Base-by-base conservation (phyloP, 2,329 filamentous ascomycete species). In the Talaromyces sp. region DNA sequence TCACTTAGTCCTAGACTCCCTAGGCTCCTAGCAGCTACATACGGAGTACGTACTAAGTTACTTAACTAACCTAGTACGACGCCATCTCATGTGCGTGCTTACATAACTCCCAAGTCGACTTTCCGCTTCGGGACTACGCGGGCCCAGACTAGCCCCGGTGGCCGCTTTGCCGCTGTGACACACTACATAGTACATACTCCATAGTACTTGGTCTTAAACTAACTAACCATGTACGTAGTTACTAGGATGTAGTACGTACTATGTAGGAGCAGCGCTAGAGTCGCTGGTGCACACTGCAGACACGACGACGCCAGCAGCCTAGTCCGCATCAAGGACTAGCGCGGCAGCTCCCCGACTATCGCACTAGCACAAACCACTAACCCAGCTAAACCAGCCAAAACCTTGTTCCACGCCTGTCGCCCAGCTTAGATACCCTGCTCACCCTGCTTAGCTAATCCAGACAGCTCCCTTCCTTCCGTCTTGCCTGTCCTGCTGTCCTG, bases 341-440 rank as follows among this genome's bases (percentile, higher is more conserved):
- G 37, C 14, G 28, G 28, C 28, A 3, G 3, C 3, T 28, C 28
- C 28, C 28, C 28, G 3, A 3, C 28, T 6, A 6, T n/a, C 35
- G n/a, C 16, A 3, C 46, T 33, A 54, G 48, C 48, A 18, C 28
- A 21, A 21, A 5, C 33, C 54, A 28, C 33, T 56, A 56, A 56
- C 39, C 39, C 54, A 56, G 54, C 54, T 28, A 39, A 56, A n/a
- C n/a, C n/a, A n/a, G n/a, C n/a, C n/a, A n/a, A n/a, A n/a, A 56
- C 52, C 52, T 55, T 55, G 52, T 37, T 16, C 31, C 48, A 52
- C n/a, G 4, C 48, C 48, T 31, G 46, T 44, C 46, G 46, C 46
- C 28, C 28, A 28, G 28, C 28, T 28, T 3, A 28, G 28, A n/a
- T n/a, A n/a, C n/a, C n/a, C n/a, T n/a, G n/a, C n/a, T n/a, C n/a